Base-by-base conservation (phyloP, 2,329 filamentous ascomycete genomes). In the Thelonectria discophora region DNA sequence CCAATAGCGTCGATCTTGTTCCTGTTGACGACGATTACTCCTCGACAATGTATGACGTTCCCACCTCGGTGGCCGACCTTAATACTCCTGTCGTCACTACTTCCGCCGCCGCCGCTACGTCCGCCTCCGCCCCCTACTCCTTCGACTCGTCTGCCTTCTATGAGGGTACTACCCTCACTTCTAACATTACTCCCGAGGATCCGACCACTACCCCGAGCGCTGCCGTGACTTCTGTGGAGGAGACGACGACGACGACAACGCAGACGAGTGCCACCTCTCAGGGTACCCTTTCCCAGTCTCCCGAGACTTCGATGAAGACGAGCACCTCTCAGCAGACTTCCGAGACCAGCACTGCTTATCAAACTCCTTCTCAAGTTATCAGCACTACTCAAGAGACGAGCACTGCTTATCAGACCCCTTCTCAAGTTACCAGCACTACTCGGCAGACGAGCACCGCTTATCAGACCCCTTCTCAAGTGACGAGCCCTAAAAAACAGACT, bases 1-100 rank as follows among this genome's bases (percentile, higher is more conserved):
- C 9, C 13, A 56, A 64, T 58, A 20, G 48, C 60, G 50, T 69
- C 30, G 62, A 66, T n/a, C 53, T 71, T 21, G 58, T 69, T 15
- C 71, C 71, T 3, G 48, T 69, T 30, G 50, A 40, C 21, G 50
- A 40, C 21, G 27, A 30, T 30, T 30, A 30, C 27, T 30, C 27
- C 27, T 37, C 49, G 24, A 63, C 57, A 2, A 45, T 13, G 18
- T 1, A 7, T 3, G 9, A 46, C 1, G 12, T 24, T 18, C 3
- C 11, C 11, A 13, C 8, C 18, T 3, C 6, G 10, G 20, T 24
- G n/a, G 20, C n/a, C 30, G 17, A 55, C 27, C 50, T 45, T 11
- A 27, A 27, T 24, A 52, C 47, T 9, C 11, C 39, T n/a, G 18
- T 17, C 6, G n/a, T 10, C 13, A 11, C 45, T 39, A 24, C 21